Evolutionary conservation across 2,329 filamentous ascomycete genomes (phyloP).

Genomic region (Stromatinia cepivora): DNA sequence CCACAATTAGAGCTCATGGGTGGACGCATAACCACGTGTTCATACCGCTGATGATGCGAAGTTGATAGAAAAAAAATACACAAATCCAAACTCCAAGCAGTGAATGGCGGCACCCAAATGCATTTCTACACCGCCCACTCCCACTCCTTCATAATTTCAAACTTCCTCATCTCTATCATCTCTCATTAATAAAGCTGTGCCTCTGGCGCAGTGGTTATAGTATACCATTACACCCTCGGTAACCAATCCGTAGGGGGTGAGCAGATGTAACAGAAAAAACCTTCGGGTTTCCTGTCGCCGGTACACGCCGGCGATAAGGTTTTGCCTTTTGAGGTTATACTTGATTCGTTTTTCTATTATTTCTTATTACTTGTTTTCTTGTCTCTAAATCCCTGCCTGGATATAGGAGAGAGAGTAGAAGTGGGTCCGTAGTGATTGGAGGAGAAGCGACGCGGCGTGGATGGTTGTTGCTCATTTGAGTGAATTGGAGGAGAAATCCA

Average conservation of each 20-base stretch:
- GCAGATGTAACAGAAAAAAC: neutral
- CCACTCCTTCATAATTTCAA: neutral
- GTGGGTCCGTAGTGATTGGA: neutral
- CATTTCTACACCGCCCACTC: neutral
- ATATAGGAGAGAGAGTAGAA: neutral
- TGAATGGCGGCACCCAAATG: neutral
- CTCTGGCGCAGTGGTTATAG: neutral
- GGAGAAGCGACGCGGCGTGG: neutral
- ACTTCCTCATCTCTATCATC: neutral
- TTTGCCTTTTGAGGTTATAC: neutral
- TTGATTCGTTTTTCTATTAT: rapidly evolving
- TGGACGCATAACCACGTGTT: neutral
- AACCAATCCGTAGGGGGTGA: neutral
- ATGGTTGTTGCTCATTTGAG: neutral
- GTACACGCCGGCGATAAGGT: neutral
- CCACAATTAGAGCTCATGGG: neutral
- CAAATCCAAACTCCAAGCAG: neutral
- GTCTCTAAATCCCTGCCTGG: neutral
- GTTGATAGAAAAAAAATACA: neutral
- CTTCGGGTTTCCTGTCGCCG: neutral
- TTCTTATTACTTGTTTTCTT: neutral
- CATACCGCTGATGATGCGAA: neutral
- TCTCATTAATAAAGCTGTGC: neutral
- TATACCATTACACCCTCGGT: neutral
- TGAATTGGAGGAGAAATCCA: neutral